Percentiles rank a stretch among this genome's conserved stretches.
Evolutionary conservation across 1,284 basidiomycete genomes (phyloP).

Genomic region (Ustilago hordei): DNA sequence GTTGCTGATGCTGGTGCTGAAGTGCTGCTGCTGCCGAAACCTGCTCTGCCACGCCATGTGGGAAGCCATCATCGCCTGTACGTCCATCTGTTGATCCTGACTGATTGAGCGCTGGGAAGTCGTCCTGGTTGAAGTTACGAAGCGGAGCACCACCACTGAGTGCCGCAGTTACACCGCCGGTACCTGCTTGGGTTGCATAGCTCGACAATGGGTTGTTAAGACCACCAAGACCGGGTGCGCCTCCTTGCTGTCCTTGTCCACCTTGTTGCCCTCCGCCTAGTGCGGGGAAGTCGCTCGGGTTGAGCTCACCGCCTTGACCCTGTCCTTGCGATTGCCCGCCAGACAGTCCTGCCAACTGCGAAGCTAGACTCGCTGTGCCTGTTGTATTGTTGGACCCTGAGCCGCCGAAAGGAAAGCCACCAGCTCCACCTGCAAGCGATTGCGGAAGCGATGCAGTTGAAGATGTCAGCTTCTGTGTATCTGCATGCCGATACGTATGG

Average conservation of each 20-base stretch:
- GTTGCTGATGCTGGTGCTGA: constrained; percentile 60
- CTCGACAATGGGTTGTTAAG: constrained; percentile 46
- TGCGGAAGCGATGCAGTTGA: not conserved
- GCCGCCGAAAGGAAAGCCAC: constrained; percentile 54
- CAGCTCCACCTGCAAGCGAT: constrained; percentile 27
- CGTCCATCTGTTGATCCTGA: constrained; percentile 35
- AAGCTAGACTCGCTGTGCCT: constrained; percentile 48
- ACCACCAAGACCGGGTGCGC: constrained; percentile 41
- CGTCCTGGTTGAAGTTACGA: constrained; percentile 61
- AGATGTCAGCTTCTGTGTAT: constrained; percentile 4
- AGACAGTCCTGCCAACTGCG: constrained; percentile 39
- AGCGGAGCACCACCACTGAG: constrained; percentile 45
- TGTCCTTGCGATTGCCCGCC: constrained; percentile 47
- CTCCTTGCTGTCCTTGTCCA: constrained; percentile 46
- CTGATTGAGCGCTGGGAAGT: constrained; percentile 66
- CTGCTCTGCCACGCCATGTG: constrained; percentile 56
- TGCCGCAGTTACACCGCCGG: constrained; percentile 35
- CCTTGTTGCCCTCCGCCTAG: constrained; percentile 46
- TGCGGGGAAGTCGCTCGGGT: constrained; percentile 61
- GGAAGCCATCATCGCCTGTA: constrained; percentile 43
- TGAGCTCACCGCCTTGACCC: constrained; percentile 51
- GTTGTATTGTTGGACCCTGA: constrained; percentile 52
- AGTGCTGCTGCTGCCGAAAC: constrained; percentile 63
- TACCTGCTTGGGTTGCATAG: constrained; percentile 62
- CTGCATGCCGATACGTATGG: not conserved